Conservation (phyloP, 2,329 filamentous ascomycete species). For the Ophiostoma quercus region DNA sequence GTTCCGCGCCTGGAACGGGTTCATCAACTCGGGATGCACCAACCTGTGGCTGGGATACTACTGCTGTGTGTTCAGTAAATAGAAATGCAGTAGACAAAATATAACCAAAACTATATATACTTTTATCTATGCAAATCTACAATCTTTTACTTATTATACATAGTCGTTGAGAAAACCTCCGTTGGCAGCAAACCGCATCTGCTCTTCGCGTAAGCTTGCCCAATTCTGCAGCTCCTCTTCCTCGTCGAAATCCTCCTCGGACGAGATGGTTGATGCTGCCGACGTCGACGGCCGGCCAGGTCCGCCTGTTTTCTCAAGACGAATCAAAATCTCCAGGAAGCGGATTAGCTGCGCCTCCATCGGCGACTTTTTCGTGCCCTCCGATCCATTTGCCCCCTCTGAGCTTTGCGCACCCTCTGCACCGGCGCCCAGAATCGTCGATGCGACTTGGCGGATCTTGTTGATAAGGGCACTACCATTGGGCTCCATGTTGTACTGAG, state of each 20-base stretch:
- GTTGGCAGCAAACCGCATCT: conserved; percentile 48
- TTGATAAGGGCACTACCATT: conserved; percentile 61
- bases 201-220: conserved; percentile 74
- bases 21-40: too few species aligned
- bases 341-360: conserved; percentile 62
- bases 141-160: neutral
- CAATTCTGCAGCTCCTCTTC: conserved; percentile 70
- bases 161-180: conserved; percentile 27
- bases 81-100: too few species aligned
- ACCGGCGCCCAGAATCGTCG: conserved; percentile 56
- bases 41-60: too few species aligned
- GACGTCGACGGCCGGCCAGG: conserved; percentile 24
- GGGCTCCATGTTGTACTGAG: conserved; percentile 79
- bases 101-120: neutral
- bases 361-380: conserved; percentile 38
- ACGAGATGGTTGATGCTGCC: neutral
- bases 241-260: conserved; percentile 39
- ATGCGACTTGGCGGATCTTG: conserved; percentile 81
- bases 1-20: neutral
- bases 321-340: conserved; percentile 69
- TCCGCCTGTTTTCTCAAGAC: conserved; percentile 60
- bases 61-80: neutral
- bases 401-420: neutral
- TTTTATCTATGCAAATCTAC: neutral
- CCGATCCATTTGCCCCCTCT: conserved; percentile 24